Evolutionary conservation across 176 grass and related monocot genomes (phyloP), one percentile per base, ranked within the genome.

Genomic region (Secale cereale): DNA sequence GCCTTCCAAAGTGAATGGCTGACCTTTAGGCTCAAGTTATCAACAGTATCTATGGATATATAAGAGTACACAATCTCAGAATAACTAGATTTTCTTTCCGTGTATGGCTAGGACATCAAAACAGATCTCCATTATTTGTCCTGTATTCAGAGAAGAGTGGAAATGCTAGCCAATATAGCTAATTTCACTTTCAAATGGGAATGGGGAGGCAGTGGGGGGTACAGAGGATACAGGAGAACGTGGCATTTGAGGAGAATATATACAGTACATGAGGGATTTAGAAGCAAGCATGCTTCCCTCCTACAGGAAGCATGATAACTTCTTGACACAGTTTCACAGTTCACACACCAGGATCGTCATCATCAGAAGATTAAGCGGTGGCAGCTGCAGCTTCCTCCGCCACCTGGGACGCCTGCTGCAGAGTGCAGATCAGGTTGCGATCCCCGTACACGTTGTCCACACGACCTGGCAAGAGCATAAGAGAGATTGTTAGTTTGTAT

Each of bases 371-470:
- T 91, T 89, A 98, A 7, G 97, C 97, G 35, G 90, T 92, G 46
- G 97, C 97, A 68, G 91, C 97, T 8, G 97, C 92, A 65, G 90
- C 94, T 90, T 97, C 97, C 78, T 99, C 97, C 16, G 91, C 72
- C 84, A 94, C 93, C 86, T 97, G 90, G 45, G 93, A 85, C 11
- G 82, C 92, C 15, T 91, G 91, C n/a, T 91, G 91, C 77, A 97
- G 97, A 45, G 97, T 99, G 88, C 88, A 97, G 81, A 94, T 85
- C 79, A 99, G 93, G 81, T 99, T 96, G 45, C 97, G 93, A 65
- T 99, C 97, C 4, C 97, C 97, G 30, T 99, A 99, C 84, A 99
- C 97, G 33, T 99, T 99, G 89, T 99, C 94, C 81, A 99, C 90
- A 26, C 97, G 97, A 29, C 94, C 97, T 99, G 39, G 17, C 13